Evolutionary conservation across 495 filamentous ascomycete genomes (phyloP).

Genomic region (Rostrohypoxylon terebratum): DNA sequence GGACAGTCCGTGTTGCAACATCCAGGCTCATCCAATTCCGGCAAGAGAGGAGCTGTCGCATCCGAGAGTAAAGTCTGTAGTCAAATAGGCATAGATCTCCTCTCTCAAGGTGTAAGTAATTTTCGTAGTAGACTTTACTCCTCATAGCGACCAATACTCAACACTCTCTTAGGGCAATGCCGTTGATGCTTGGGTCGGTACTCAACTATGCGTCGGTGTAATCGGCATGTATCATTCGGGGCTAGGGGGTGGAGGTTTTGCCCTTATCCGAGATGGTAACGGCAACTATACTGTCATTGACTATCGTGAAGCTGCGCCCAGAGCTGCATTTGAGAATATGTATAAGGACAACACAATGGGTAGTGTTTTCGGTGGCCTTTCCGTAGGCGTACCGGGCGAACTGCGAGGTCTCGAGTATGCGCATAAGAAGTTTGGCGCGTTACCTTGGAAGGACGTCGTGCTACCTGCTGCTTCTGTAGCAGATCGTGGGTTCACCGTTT

Average conservation of each 20-base stretch:
- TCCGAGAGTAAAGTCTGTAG: slow-evolving; percentile 82
- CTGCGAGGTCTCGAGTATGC: slow-evolving; percentile 79
- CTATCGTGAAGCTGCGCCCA: slow-evolving; percentile 87
- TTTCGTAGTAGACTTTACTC: neutral
- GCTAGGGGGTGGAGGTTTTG: slow-evolving; percentile 90
- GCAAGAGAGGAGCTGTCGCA: slow-evolving; percentile 76
- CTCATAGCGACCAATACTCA: slow-evolving; percentile 7
- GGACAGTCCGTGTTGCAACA: slow-evolving; percentile 41
- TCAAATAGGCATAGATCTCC: slow-evolving; percentile 76
- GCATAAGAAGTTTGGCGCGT: slow-evolving; percentile 66
- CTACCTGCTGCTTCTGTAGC: slow-evolving; percentile 80
- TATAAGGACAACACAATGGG: slow-evolving; percentile 62
- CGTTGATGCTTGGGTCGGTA: slow-evolving; percentile 79
- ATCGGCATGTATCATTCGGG: slow-evolving; percentile 91
- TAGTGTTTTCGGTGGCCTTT: slow-evolving; percentile 57
- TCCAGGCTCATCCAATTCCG: slow-evolving; percentile 21
- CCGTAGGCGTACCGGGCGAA: slow-evolving; percentile 82
- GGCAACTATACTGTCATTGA: slow-evolving; percentile 82
- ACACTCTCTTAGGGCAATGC: slow-evolving; percentile 68
- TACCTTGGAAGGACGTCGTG: slow-evolving; percentile 76
- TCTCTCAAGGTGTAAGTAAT: slow-evolving; percentile 67
- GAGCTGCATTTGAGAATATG: slow-evolving; percentile 82
- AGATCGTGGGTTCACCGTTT: slow-evolving; percentile 75
- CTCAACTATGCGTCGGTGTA: slow-evolving; percentile 79
- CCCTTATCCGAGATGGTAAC: slow-evolving; percentile 73